A percentile compares a stretch with the other conserved stretches of the same genome.
These are phyloP conservation scores for Clonostachys rosea DNA, from an alignment of 2,329 filamentous ascomycete species.

Conservation along the genomic window DNA sequence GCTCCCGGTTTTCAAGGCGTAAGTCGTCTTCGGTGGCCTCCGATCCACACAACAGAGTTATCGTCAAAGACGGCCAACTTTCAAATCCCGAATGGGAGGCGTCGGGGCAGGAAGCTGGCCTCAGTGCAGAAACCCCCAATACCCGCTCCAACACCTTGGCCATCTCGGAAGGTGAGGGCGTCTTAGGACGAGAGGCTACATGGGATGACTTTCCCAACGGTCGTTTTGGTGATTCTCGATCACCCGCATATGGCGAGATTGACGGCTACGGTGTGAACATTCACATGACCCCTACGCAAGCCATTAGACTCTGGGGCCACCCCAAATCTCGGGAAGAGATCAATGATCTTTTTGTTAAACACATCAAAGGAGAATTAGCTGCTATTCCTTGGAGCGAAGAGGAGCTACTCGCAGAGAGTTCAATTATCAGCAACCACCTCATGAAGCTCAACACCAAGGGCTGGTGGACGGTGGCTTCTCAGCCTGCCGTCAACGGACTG, in stretches of 20 bases:
- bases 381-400: conserved; percentile 95
- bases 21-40: conserved; percentile 72
- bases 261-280: conserved; percentile 97
- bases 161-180: conserved; percentile 89
- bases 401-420: conserved; percentile 77
- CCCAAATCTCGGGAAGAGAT: conserved; percentile 70
- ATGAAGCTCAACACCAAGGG: conserved; percentile 72
- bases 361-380: conserved; percentile 73
- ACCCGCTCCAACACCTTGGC: conserved; percentile 80
- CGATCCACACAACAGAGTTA: conserved; percentile 81
- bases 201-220: conserved; percentile 99
- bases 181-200: conserved; percentile 86
- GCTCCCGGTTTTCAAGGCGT: conserved; percentile 46
- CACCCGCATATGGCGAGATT: conserved; percentile 91
- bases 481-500: conserved; percentile 87
- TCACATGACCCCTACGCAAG: conserved; percentile 82
- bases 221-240: conserved; percentile 88
- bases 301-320: conserved; percentile 79
- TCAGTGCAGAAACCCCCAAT: conserved; percentile 71
- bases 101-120: conserved; percentile 69
- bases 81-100: conserved; percentile 65
- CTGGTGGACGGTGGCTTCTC: conserved; percentile 96
- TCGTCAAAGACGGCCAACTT: conserved; percentile 61
- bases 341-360: conserved; percentile 72
- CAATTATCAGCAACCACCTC: conserved; percentile 72